Evolutionary conservation across 768 basidiomycete species (phyloP).

Genomic region (Russula griseocarnosa): DNA sequence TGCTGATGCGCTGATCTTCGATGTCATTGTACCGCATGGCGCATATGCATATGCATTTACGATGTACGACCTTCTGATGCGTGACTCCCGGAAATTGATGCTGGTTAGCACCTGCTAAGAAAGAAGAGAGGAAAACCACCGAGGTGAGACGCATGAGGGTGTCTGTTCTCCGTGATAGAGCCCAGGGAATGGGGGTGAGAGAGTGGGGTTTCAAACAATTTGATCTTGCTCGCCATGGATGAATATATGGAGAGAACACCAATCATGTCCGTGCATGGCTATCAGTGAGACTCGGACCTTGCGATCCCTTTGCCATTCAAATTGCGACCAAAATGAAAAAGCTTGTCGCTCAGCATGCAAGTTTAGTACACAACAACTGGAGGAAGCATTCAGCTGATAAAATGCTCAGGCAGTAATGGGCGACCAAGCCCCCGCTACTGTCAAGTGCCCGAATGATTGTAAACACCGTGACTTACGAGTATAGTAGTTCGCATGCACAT

Average conservation of each 20-base stretch:
- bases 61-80: no score
- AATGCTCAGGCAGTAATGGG: background rate
- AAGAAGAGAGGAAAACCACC: no score
- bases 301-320: background rate
- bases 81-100: no score
- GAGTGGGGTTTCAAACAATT: background rate
- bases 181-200: no score
- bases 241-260: background rate
- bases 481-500: background rate
- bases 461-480: background rate
- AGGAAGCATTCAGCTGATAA: no score
- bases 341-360: background rate
- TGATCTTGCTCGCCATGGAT: background rate
- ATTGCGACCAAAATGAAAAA: background rate
- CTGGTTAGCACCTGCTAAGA: no score
- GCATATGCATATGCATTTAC: slow-evolving; percentile 52
- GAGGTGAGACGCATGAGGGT: no score
- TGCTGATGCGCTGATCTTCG: background rate
- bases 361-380: background rate
- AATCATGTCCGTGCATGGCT: background rate
- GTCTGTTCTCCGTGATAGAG: no score
- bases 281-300: background rate
- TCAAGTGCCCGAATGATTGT: no score
- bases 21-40: slow-evolving; percentile 41
- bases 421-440: no score